These are phyloP conservation scores for Alternaria ventricosa DNA, from an alignment of 2,329 filamentous ascomycete species.

Conservation along the genomic window DNA sequence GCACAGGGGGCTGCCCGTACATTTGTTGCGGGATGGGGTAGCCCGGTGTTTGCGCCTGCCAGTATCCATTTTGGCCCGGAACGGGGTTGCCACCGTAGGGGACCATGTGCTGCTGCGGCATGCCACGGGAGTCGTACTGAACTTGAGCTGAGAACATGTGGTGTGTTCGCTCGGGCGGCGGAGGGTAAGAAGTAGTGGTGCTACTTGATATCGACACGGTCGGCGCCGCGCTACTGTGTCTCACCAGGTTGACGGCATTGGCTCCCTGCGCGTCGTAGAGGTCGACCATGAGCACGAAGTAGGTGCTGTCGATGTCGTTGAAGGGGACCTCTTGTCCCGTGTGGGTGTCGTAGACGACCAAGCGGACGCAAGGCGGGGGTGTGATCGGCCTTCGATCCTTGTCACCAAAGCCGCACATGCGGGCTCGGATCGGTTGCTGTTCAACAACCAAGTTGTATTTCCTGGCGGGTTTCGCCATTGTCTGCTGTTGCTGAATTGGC, in stretches of 20 bases:
- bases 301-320: constrained; percentile 73
- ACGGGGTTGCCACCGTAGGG: background rate
- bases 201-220: constrained; percentile 77
- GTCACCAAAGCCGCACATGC: constrained; percentile 99
- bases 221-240: constrained; percentile 69
- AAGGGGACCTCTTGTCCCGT: constrained; percentile 84
- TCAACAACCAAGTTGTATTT: constrained; percentile 72
- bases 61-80: background rate
- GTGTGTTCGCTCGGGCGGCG: background rate
- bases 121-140: constrained; percentile 51
- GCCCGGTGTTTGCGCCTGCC: background rate
- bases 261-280: constrained; percentile 68
- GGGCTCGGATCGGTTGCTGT: constrained; percentile 89
- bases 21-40: background rate
- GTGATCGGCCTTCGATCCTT: constrained; percentile 98
- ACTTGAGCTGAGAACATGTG: background rate
- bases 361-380: constrained; percentile 86
- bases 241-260: constrained; percentile 72
- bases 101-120: constrained; percentile 11
- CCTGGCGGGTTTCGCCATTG: background rate
- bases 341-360: constrained; percentile 75
- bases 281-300: constrained; percentile 73
- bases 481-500: background rate
- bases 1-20: background rate
- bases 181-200: constrained; percentile 76